Base-by-base conservation (phyloP, 495 filamentous ascomycete genomes). In the Cercophora samala region DNA sequence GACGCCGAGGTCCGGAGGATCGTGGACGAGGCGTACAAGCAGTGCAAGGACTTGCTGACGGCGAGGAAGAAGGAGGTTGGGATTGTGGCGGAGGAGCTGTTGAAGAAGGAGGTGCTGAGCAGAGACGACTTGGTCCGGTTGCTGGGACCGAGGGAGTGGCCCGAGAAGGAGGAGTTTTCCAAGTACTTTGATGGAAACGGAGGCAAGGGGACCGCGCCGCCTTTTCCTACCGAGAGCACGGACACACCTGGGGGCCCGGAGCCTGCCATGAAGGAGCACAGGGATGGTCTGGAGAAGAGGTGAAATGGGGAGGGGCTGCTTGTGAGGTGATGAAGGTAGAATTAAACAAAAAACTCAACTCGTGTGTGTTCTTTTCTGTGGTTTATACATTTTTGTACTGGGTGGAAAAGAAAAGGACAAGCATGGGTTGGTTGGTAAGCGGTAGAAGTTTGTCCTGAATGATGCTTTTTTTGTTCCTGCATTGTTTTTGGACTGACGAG, bases 81-180 rank as follows among this genome's bases (percentile, higher is more conserved):
- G 3, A 77, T 97, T 15, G 88, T 99, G 15, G 95, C 95, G 0
- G 96, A 99, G 82, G 95, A 99, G 80, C 79, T 99, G 63, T 80
- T 99, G 66, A 84, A 79, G 65, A 98, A 97, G 84, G 95, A 99
- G 82, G 88, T 97, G 65, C 83, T 99, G 25, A 86, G 86, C 18
- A 84, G 95, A 61, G 95, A 98, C 68, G 95, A 99, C 79, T 86
- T 99, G 84, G 84, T 98, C 53, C 83, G 95, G 62, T 80, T 99
- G 60, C 81, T 99, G 24, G 95, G 95, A 2, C 89, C 88, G 52
- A 82, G 95, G 63, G 87, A 89, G 53, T 98, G 88, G 76, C 87
- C 88, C 23, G 93, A 97, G 58, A 87, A 89, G 68, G 88, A 88
- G 70, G 93, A 98, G 67, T 97, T 99, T 75, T 78, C 86, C 61